Conservation (phyloP, 371 early-diverging fungal species). For the Lichtheimia ornata region DNA sequence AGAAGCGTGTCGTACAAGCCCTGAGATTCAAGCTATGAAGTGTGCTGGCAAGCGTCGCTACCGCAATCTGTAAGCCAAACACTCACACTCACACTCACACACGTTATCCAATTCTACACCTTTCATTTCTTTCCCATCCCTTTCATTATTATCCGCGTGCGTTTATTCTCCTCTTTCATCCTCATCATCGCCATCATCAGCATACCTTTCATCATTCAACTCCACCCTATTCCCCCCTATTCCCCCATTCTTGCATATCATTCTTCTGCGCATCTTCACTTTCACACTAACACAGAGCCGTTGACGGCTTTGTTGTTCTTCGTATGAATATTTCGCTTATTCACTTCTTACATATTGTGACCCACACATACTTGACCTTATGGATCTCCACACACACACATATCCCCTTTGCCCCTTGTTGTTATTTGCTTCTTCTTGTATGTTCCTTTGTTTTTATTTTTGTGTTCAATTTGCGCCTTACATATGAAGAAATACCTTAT, state of each 20-base stretch:
- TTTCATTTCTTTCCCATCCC: slow-evolving; percentile 8
- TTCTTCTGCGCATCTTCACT: neutral
- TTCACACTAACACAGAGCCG: neutral
- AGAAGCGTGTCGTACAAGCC: slow-evolving; percentile 49
- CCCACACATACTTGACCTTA: neutral
- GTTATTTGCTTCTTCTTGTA: neutral
- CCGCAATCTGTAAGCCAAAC: slow-evolving; percentile 22
- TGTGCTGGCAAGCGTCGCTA: slow-evolving; percentile 33
- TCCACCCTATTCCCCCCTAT: no score
- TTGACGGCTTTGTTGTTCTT: slow-evolving; percentile 7
- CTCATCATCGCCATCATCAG: neutral
- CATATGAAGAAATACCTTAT: neutral
- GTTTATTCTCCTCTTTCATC: slow-evolving; percentile 4
- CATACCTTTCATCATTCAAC: no score
- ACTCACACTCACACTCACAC: neutral
- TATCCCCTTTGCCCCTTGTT: slow-evolving; percentile 3
- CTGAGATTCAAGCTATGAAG: slow-evolving; percentile 49
- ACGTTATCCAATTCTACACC: neutral
- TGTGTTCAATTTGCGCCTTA: neutral
- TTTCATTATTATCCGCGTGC: slow-evolving; percentile 1
- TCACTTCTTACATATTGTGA: slow-evolving; percentile 5
- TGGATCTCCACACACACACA: neutral
- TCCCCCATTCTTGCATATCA: neutral
- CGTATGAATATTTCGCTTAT: neutral
- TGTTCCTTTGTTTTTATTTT: neutral